These are phyloP conservation scores for Elsinoe fawcettii DNA, from an alignment of 2,329 filamentous ascomycete species.

Conservation along the genomic window DNA sequence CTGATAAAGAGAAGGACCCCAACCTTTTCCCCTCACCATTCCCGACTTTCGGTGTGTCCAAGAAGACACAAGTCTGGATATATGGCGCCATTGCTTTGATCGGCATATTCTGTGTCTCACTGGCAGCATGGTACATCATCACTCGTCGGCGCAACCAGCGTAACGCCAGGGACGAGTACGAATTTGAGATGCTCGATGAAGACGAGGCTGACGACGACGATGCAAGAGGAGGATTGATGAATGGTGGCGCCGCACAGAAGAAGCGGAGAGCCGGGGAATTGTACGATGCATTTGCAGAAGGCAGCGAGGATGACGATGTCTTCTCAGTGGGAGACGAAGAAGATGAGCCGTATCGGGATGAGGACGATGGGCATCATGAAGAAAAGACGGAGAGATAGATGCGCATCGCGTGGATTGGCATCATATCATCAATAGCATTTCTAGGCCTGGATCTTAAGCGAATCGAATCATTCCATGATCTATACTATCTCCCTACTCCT, in stretches of 20 bases:
- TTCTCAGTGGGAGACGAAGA: conserved; percentile 31
- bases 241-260: conserved; percentile 37
- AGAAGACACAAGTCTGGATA: conserved; percentile 87
- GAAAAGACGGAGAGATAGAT: conserved; percentile 17
- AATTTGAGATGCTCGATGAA: conserved; percentile 86
- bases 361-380: conserved; percentile 21
- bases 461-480: background rate
- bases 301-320: conserved; percentile 59
- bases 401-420: background rate
- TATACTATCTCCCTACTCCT: conserved; percentile 5
- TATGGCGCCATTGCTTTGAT: conserved; percentile 83
- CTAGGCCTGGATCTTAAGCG: background rate
- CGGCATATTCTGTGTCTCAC: conserved; percentile 67
- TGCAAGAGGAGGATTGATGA: conserved; percentile 36
- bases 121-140: conserved; percentile 75
- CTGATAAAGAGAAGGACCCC: conserved; percentile 32
- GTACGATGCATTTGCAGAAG: conserved; percentile 95
- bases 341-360: conserved; percentile 27
- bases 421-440: background rate
- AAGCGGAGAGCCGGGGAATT: conserved; percentile 70
- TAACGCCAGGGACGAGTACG: conserved; percentile 72
- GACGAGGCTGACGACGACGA: conserved; percentile 52
- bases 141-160: conserved; percentile 59
- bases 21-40: conserved; percentile 75
- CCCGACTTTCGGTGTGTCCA: conserved; percentile 81